Evolutionary conservation across 139 green algal genomes (phyloP).

Genomic region (Tetradesmus lagerheimii): DNA sequence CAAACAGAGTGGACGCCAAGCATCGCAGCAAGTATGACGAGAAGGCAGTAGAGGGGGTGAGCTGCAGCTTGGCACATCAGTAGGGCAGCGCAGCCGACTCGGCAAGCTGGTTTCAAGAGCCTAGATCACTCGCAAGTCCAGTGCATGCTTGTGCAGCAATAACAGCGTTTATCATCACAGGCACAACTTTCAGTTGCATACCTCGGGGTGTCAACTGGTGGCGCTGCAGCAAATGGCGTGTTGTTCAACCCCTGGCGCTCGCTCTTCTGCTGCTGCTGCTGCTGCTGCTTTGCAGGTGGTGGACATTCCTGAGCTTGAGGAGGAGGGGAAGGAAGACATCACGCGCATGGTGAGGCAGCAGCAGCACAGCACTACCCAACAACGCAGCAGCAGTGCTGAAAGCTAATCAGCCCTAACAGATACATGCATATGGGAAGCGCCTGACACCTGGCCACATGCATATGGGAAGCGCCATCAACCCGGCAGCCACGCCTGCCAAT

Average conservation of each 20-base stretch:
- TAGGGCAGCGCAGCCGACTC: background rate
- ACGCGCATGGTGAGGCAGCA: constrained; percentile 53
- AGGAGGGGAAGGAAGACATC: constrained; percentile 70
- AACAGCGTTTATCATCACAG: too few species aligned
- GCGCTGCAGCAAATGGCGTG: too few species aligned
- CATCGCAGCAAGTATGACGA: constrained; percentile 45
- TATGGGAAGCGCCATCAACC: too few species aligned
- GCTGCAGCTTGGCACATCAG: background rate
- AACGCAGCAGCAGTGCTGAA: background rate
- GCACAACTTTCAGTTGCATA: too few species aligned
- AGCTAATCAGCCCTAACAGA: too few species aligned
- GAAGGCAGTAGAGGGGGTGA: constrained; percentile 30
- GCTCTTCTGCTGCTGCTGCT: background rate
- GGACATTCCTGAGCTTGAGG: constrained; percentile 66
- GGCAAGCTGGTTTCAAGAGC: background rate
- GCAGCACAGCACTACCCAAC: background rate
- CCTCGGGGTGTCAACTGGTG: too few species aligned
- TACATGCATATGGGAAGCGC: too few species aligned
- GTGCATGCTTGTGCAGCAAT: too few species aligned
- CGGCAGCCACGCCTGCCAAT: too few species aligned
- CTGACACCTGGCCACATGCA: too few species aligned
- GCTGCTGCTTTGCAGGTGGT: constrained; percentile 12
- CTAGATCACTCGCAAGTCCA: too few species aligned
- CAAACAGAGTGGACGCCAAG: background rate
- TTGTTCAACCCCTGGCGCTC: background rate